These are phyloP conservation scores for Kokia cookei DNA, from an alignment of 441 rosid genomes.

Conservation along the genomic window DNA sequence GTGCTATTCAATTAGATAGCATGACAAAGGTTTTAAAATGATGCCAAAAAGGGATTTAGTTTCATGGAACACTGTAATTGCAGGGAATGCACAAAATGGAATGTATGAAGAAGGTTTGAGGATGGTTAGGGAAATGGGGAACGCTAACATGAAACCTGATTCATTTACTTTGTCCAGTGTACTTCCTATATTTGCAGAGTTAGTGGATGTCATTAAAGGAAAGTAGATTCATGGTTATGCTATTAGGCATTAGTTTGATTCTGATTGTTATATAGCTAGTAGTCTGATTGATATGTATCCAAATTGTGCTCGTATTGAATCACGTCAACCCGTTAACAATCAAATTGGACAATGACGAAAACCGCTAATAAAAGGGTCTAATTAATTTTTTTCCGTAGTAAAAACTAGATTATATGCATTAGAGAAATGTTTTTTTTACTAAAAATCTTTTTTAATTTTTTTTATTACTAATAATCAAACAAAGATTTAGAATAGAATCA, in stretches of 20 bases:
- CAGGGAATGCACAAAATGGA: conserved; percentile 50
- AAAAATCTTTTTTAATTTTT: too few species aligned
- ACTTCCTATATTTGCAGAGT: conserved; percentile 51
- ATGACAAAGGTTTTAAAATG: conserved; percentile 46
- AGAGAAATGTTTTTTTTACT: too few species aligned
- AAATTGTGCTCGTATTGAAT: conserved; percentile 42
- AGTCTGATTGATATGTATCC: conserved; percentile 83
- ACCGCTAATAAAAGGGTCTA: too few species aligned
- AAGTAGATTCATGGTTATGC: conserved; percentile 80
- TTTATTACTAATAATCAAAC: too few species aligned
- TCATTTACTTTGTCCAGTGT: conserved; percentile 52
- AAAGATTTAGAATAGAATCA: too few species aligned
- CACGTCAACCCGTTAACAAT: too few species aligned
- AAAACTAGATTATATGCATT: too few species aligned
- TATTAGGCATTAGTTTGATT: conserved; percentile 49
- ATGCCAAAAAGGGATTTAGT: conserved; percentile 56
- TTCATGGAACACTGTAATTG: conserved; percentile 57
- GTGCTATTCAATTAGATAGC: conserved; percentile 16
- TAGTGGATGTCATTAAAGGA: conserved; percentile 45
- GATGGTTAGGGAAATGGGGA: conserved; percentile 48
- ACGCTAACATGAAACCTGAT: conserved; percentile 40
- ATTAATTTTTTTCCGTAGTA: too few species aligned
- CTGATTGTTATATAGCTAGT: conserved; percentile 42
- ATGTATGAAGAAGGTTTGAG: conserved; percentile 43
- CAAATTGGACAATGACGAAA: too few species aligned